These are phyloP conservation scores for Hygrophorus pudorinus DNA, from an alignment of 768 basidiomycete genomes.

Conservation along the genomic window DNA sequence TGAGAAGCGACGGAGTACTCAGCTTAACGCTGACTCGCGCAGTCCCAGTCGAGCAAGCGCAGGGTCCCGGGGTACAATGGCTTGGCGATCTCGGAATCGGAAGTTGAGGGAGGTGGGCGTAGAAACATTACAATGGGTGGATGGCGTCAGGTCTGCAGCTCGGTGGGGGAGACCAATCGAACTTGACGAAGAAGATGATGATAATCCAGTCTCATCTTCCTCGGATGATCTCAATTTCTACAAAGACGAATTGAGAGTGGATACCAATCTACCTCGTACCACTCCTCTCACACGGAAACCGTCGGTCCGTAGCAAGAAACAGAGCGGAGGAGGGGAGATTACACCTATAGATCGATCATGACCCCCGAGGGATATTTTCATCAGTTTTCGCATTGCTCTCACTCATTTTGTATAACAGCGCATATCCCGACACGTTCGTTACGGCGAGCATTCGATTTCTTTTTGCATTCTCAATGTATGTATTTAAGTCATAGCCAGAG, in stretches of 20 bases:
- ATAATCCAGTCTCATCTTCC: slow-evolving; percentile 13
- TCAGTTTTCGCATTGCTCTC: neutral
- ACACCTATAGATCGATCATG: slow-evolving; percentile 23
- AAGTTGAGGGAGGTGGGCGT: slow-evolving; percentile 53
- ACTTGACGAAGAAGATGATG: slow-evolving; percentile 27
- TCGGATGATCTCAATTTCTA: slow-evolving; percentile 21
- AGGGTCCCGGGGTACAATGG: slow-evolving; percentile 29
- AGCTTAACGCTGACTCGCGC: slow-evolving; percentile 21
- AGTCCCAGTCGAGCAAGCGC: slow-evolving; percentile 30
- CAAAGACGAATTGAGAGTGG: slow-evolving; percentile 27
- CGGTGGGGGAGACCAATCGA: slow-evolving; percentile 47
- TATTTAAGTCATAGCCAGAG: too few species aligned
- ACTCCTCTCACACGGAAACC: slow-evolving; percentile 64
- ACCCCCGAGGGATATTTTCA: neutral
- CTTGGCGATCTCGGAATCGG: slow-evolving; percentile 50
- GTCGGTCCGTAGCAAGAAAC: slow-evolving; percentile 44
- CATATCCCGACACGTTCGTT: too few species aligned
- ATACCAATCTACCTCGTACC: slow-evolving; percentile 24
- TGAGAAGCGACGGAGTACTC: slow-evolving; percentile 5
- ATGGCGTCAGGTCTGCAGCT: slow-evolving; percentile 49
- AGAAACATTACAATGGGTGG: slow-evolving; percentile 58
- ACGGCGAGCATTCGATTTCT: too few species aligned
- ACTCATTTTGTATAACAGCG: neutral
- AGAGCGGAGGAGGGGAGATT: slow-evolving; percentile 36
- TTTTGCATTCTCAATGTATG: too few species aligned